A percentile compares a stretch with the other conserved stretches of the same genome.
These are phyloP conservation scores for Ophiostoma quercus DNA, from an alignment of 2,329 filamentous ascomycete genomes.

Conservation along the genomic window DNA sequence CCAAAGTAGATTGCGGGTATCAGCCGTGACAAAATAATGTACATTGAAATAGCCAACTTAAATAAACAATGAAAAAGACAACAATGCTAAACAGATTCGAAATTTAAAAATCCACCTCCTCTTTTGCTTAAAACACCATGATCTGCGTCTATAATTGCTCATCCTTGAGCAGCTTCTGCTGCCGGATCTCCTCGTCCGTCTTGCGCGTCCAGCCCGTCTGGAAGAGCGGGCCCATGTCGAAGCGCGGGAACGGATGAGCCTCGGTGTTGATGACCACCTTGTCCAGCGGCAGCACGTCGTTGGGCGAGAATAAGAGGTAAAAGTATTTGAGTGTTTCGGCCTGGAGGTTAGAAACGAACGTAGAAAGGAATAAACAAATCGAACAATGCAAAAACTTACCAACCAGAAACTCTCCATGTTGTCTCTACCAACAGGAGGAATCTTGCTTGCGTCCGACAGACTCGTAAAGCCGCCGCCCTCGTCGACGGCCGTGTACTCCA, in stretches of 20 bases:
- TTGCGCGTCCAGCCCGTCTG: slow-evolving; percentile 76
- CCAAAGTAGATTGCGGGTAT: not conserved
- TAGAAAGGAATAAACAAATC: not conserved
- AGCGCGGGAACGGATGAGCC: slow-evolving; percentile 82
- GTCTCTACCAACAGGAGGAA: slow-evolving; percentile 67
- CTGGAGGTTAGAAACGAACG: not conserved
- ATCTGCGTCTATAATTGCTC: not conserved
- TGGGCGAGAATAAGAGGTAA: slow-evolving; percentile 84
- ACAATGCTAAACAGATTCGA: not conserved
- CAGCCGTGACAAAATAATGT: not conserved
- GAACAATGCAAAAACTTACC: slow-evolving; percentile 25
- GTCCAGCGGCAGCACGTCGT: slow-evolving; percentile 76
- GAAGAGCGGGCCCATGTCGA: slow-evolving; percentile 72
- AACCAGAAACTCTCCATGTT: slow-evolving; percentile 99
- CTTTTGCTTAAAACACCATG: not conserved
- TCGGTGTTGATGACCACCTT: slow-evolving; percentile 93
- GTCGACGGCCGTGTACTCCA: slow-evolving; percentile 74
- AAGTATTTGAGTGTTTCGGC: slow-evolving; percentile 98
- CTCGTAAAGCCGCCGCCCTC: slow-evolving; percentile 79
- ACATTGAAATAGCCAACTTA: not conserved
- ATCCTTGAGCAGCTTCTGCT: not conserved
- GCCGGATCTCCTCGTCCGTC: slow-evolving; percentile 29
- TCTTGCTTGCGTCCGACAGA: slow-evolving; percentile 64
- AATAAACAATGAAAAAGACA: not conserved
- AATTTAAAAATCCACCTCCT: not conserved